phyloP scores from a whole-genome alignment of 768 basidiomycete species.

The Trametes coccinea region DNA sequence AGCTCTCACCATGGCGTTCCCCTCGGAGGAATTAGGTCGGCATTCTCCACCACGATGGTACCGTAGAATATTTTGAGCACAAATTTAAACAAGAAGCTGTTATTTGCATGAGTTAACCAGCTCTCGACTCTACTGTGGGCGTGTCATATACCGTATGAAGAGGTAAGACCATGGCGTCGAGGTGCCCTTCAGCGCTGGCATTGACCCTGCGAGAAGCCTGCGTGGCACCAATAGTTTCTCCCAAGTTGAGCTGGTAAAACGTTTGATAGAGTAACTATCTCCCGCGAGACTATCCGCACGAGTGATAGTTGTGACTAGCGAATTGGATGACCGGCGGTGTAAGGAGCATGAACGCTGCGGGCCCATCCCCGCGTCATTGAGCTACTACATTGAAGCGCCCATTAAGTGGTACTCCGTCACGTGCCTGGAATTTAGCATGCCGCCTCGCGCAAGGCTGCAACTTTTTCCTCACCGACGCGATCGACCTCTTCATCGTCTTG shows the following conservation, averaged over 20 bases:
- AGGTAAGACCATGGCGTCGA: constrained; percentile 64
- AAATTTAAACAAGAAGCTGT: constrained; percentile 70
- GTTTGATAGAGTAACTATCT: too few species aligned
- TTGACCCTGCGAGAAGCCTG: background rate
- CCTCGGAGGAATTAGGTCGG: constrained; percentile 64
- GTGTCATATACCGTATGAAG: constrained; percentile 54
- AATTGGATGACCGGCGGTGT: too few species aligned
- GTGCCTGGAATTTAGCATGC: constrained; percentile 7
- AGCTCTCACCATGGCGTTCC: constrained; percentile 70
- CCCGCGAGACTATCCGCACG: too few species aligned
- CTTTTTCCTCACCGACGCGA: constrained; percentile 9
- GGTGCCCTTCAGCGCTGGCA: constrained; percentile 33
- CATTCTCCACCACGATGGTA: constrained; percentile 82
- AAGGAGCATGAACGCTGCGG: too few species aligned
- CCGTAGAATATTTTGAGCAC: constrained; percentile 92
- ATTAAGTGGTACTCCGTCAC: background rate
- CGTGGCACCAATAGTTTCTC: too few species aligned
- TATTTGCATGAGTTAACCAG: background rate
- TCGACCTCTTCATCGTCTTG: constrained; percentile 3
- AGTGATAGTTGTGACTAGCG: too few species aligned
- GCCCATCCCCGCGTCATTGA: too few species aligned
- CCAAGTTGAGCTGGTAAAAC: too few species aligned
- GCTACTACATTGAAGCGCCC: background rate
- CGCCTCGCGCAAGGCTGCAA: background rate
- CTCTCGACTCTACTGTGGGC: background rate